Percentiles rank a stretch among this genome's conserved stretches.
phyloP scores from a whole-genome alignment of 176 grass and related monocot genomes.

The Aegilops sharonensis region DNA sequence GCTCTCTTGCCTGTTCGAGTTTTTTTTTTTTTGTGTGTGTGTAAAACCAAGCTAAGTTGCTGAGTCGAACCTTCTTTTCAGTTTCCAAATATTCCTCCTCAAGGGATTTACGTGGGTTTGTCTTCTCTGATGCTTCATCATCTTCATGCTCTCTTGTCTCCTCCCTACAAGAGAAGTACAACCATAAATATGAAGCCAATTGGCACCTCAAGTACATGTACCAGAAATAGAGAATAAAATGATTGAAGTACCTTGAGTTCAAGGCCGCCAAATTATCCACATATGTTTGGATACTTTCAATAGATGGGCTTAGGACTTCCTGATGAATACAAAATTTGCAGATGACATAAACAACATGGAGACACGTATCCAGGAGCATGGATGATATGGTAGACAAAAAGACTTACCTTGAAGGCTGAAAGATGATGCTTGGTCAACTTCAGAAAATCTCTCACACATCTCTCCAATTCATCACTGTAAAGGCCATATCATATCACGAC shows the following conservation, averaged over 20 bases:
- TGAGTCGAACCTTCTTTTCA: slow-evolving; percentile 70
- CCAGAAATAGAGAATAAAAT: neutral
- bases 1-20: too few relatives aligned
- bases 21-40: too few relatives aligned
- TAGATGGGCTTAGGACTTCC: slow-evolving; percentile 57
- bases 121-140: slow-evolving; percentile 46
- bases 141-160: slow-evolving; percentile 39
- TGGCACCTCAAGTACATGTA: neutral
- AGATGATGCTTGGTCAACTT: slow-evolving; percentile 93
- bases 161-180: slow-evolving; percentile 45
- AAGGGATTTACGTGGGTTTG: slow-evolving; percentile 60
- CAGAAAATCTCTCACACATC: slow-evolving; percentile 58
- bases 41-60: neutral
- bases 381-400: slow-evolving; percentile 11
- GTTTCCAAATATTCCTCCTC: slow-evolving; percentile 93
- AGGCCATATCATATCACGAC: slow-evolving; percentile 22
- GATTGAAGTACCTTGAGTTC: slow-evolving; percentile 51
- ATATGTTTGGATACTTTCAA: slow-evolving; percentile 61
- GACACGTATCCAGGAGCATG: neutral
- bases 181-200: neutral
- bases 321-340: slow-evolving; percentile 38
- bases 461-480: slow-evolving; percentile 80
- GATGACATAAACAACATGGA: slow-evolving; percentile 6
- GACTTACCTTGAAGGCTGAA: slow-evolving; percentile 71
- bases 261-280: slow-evolving; percentile 71